A percentile compares a stretch with the other conserved stretches of the same genome.
Conservation (phyloP, 306 rosid genomes). For the Gleditsia sinensis region DNA sequence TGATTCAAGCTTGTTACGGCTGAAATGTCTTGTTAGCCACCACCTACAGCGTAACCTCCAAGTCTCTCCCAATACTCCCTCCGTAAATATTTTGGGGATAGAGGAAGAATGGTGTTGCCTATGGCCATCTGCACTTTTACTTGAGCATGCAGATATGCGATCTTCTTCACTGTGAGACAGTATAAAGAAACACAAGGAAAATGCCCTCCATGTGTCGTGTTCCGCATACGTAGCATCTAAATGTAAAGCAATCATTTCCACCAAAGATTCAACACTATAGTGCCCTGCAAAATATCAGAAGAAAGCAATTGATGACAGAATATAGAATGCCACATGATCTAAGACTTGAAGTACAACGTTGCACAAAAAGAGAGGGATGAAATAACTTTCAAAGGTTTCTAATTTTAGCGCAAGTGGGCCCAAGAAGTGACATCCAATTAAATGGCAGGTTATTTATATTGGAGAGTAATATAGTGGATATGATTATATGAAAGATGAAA, state of each 20-base stretch:
- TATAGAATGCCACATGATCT: neutral
- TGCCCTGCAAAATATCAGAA: conserved; percentile 58
- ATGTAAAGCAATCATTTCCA: conserved; percentile 79
- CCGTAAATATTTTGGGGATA: conserved; percentile 57
- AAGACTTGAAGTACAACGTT: neutral
- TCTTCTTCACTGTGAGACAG: conserved; percentile 60
- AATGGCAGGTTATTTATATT: neutral
- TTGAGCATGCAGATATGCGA: conserved; percentile 48
- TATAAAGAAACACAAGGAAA: conserved; percentile 65
- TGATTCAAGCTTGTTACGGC: conserved; percentile 42
- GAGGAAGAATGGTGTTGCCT: conserved; percentile 20
- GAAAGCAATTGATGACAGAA: conserved; percentile 19
- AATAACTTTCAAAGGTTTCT: conserved; percentile 8
- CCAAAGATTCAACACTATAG: conserved; percentile 56
- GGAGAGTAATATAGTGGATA: neutral
- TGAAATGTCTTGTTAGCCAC: conserved; percentile 74
- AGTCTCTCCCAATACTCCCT: conserved; percentile 48
- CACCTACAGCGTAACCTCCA: conserved; percentile 84
- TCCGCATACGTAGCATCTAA: conserved; percentile 73
- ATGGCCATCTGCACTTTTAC: conserved; percentile 33
- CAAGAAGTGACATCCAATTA: neutral
- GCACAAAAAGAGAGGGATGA: neutral
- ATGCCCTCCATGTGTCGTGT: conserved; percentile 59
- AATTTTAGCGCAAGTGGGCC: neutral
- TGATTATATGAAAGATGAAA: conserved; percentile 1